Evolutionary conservation across 2,329 filamentous ascomycete genomes (phyloP).

Genomic region (Aspergillus candidus): DNA sequence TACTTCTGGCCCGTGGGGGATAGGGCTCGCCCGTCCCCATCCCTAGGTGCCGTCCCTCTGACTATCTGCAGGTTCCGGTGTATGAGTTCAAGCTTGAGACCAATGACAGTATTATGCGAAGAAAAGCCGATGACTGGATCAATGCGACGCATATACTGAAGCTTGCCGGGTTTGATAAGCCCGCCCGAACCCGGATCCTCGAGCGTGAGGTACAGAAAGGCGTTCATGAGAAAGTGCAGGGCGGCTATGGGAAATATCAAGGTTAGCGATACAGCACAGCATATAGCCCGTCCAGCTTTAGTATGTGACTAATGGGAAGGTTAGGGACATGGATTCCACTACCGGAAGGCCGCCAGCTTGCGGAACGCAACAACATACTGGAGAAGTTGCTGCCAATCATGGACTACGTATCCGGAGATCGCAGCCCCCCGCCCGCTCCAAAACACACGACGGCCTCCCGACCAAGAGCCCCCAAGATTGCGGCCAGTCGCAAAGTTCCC

Average conservation of each 20-base stretch:
- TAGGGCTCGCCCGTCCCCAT: conserved; percentile 1
- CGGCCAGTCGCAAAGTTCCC: conserved; percentile 53
- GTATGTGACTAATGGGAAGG: neutral
- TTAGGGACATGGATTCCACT: conserved; percentile 94
- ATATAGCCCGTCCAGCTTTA: neutral
- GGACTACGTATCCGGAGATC: conserved; percentile 75
- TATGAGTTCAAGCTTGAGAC: conserved; percentile 83
- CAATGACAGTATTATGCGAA: conserved; percentile 88
- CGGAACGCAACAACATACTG: conserved; percentile 78
- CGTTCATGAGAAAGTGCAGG: conserved; percentile 94
- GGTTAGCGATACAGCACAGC: conserved; percentile 45
- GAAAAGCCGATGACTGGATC: conserved; percentile 91
- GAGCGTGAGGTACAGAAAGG: conserved; percentile 97
- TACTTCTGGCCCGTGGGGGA: neutral
- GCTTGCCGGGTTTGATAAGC: conserved; percentile 94
- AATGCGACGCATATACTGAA: conserved; percentile 99
- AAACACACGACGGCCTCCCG: conserved; percentile 77
- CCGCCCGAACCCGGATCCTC: conserved; percentile 85
- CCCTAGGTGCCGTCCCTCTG: neutral
- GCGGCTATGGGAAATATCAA: conserved; percentile 98
- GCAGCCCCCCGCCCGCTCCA: conserved; percentile 86
- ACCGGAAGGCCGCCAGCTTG: conserved; percentile 70
- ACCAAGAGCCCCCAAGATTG: conserved; percentile 68
- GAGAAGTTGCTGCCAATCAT: conserved; percentile 82
- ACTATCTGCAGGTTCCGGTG: conserved; percentile 68